Evolutionary conservation across 306 rosid genomes (phyloP).

Genomic region (barrel medic (Medicago truncatula)): MtrunA17r5.0-ANR NC_053042.1:48719501-48720000

Average conservation of each 20-base stretch:
- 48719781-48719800: neutral
- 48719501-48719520: constrained; percentile 52
- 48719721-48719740: neutral
- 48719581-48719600: constrained; percentile 13
- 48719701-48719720: no score
- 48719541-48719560: neutral
- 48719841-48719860: neutral
- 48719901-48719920: no score
- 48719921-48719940: no score
- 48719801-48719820: neutral
- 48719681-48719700: neutral
- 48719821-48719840: no score
- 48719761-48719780: neutral
- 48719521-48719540: neutral
- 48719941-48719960: no score
- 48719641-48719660: neutral
- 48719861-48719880: neutral
- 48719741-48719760: neutral
- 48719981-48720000: no score
- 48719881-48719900: neutral
- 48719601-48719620: constrained; percentile 35
- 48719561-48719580: constrained; percentile 40
- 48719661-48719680: neutral
- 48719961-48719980: no score
- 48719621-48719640: neutral